These are phyloP conservation scores for Harringtonia lauricola DNA, from an alignment of 2,329 filamentous ascomycete genomes.

Conservation along the genomic window DNA sequence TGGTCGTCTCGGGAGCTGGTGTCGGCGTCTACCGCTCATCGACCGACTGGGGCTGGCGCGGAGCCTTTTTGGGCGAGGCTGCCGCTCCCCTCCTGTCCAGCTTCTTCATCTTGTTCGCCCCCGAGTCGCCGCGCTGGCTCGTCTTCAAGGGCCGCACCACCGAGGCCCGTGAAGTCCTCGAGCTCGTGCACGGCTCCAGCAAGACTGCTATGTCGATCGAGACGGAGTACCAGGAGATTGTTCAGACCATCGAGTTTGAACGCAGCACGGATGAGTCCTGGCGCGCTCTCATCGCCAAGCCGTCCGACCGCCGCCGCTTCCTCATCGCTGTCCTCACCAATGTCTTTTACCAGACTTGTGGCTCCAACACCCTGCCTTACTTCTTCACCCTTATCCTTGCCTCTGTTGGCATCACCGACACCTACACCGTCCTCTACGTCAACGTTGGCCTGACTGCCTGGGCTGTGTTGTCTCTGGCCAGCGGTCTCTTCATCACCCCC, in stretches of 20 bases:
- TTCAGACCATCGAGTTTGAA: slow-evolving; percentile 5
- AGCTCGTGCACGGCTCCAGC: slow-evolving; percentile 1
- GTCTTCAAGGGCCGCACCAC: no score
- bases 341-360: slow-evolving; percentile 1
- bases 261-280: neutral
- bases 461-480: neutral
- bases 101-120: no score
- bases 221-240: slow-evolving; percentile 7
- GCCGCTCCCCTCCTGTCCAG: no score
- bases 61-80: no score
- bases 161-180: no score
- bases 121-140: no score
- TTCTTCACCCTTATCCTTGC: slow-evolving; percentile 4
- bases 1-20: no score
- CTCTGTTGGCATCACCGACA: slow-evolving; percentile 7
- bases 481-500: neutral
- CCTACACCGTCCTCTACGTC: slow-evolving; percentile 5
- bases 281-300: neutral
- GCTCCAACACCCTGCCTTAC: slow-evolving; percentile 10
- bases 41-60: no score
- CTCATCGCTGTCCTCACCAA: slow-evolving; percentile 1
- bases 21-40: no score
- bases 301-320: neutral
- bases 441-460: neutral
- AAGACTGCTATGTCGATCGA: no score